Evolutionary conservation across 208 protist species (phyloP).

Genomic region (Crithidia thermophila): DNA sequence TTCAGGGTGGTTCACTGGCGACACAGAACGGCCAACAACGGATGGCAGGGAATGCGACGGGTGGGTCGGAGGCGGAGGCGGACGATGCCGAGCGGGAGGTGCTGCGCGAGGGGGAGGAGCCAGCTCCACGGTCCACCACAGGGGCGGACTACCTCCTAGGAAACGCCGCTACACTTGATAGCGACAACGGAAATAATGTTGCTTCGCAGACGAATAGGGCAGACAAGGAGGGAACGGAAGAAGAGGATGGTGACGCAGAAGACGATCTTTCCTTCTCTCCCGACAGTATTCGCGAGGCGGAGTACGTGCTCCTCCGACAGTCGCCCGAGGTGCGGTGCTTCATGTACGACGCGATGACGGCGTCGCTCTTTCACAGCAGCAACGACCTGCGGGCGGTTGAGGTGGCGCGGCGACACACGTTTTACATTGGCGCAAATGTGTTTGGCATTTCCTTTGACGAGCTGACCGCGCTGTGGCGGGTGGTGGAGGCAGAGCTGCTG

Average conservation of each 20-base stretch:
- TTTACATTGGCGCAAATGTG: conserved; percentile 33
- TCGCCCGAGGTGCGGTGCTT: conserved; percentile 76
- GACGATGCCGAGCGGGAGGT: conserved; percentile 10
- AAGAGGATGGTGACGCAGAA: background rate
- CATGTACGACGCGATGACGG: conserved; percentile 82
- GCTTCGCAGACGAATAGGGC: too few relatives aligned
- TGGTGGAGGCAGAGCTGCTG: conserved; percentile 64
- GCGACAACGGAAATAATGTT: too few relatives aligned
- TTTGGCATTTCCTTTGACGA: conserved; percentile 52
- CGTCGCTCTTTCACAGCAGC: conserved; percentile 63
- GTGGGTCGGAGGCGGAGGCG: conserved; percentile 7
- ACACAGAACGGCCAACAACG: too few relatives aligned
- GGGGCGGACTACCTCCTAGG: too few relatives aligned
- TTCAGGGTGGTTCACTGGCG: too few relatives aligned
- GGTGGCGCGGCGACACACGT: conserved; percentile 43
- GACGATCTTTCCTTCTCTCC: background rate
- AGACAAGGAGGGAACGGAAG: background rate
- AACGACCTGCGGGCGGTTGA: conserved; percentile 42
- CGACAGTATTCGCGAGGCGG: conserved; percentile 29
- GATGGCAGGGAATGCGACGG: too few relatives aligned
- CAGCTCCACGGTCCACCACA: too few relatives aligned
- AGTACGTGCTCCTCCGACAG: conserved; percentile 38
- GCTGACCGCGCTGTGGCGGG: conserved; percentile 55
- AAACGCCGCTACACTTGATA: too few relatives aligned
- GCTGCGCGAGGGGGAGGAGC: background rate